Conservation (phyloP, 73 alveolate species). For the Blepharisma japonicum region DNA sequence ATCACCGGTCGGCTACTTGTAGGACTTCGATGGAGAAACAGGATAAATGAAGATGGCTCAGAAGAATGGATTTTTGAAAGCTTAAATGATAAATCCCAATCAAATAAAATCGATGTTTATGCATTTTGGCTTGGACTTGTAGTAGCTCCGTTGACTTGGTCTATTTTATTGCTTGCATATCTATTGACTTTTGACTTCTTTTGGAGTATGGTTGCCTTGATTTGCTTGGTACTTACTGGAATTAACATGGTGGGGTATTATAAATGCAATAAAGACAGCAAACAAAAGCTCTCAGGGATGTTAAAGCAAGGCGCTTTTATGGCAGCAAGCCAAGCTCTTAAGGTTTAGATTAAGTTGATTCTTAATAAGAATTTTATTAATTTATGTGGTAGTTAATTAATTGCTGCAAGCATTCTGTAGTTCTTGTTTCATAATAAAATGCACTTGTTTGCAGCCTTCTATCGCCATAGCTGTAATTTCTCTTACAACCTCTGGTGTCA, state of each 20-base stretch:
- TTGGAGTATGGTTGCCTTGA: slow-evolving; percentile 1
- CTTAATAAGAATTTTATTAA: too few relatives aligned
- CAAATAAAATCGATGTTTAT: slow-evolving; percentile 39
- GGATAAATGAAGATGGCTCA: slow-evolving; percentile 77
- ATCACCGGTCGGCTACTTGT: slow-evolving; percentile 76
- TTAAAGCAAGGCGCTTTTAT: too few relatives aligned
- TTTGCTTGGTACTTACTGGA: slow-evolving; percentile 38
- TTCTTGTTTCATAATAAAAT: background rate
- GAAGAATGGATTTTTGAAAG: slow-evolving; percentile 87
- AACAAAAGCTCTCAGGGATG: background rate
- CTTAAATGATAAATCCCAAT: slow-evolving; percentile 28
- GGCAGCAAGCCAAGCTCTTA: too few relatives aligned
- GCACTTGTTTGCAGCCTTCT: slow-evolving; percentile 26
- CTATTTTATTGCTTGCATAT: slow-evolving; percentile 27
- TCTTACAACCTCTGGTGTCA: background rate
- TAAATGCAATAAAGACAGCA: slow-evolving; percentile 53
- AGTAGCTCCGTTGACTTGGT: slow-evolving; percentile 43
- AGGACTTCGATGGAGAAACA: slow-evolving; percentile 86
- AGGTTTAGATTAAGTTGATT: too few relatives aligned
- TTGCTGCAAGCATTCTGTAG: too few relatives aligned
- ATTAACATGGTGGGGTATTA: slow-evolving; percentile 58
- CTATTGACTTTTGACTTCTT: background rate
- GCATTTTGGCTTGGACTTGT: slow-evolving; percentile 52
- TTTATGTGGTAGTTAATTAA: too few relatives aligned
- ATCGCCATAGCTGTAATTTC: slow-evolving; percentile 1